Percentiles rank a stretch among this genome's conserved stretches.
Evolutionary conservation across 2,329 filamentous ascomycete genomes (phyloP).

Genomic region (Aspergillus neoniger): DNA sequence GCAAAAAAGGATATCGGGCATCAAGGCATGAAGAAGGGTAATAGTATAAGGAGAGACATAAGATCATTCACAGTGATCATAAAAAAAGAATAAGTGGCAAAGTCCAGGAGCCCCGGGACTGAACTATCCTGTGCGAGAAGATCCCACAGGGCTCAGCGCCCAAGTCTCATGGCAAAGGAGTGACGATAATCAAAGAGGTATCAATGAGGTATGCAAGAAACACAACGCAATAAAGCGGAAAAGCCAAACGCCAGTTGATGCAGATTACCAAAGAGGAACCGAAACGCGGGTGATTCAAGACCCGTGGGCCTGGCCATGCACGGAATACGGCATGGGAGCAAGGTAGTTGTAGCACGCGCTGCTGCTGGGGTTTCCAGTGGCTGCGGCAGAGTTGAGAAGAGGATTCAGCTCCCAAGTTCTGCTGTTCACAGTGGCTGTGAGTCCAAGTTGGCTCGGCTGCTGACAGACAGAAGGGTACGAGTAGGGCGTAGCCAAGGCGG

Average conservation of each 20-base stretch:
- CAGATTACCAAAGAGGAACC: conserved; percentile 13
- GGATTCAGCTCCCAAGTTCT: conserved; percentile 43
- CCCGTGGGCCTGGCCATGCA: conserved; percentile 31
- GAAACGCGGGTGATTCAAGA: conserved; percentile 15
- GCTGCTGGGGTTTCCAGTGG: conserved; percentile 30
- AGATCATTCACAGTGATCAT: conserved; percentile 32
- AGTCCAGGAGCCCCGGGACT: conserved; percentile 17
- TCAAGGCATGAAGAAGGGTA: conserved; percentile 31
- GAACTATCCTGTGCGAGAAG: conserved; percentile 14
- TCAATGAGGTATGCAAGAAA: conserved; percentile 9
- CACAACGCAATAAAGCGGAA: conserved; percentile 6
- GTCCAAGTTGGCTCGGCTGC: conserved; percentile 28
- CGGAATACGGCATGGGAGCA: conserved; percentile 36
- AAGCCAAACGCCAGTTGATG: conserved; percentile 20
- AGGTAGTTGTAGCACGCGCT: conserved; percentile 36
- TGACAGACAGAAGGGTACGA: conserved; percentile 37
- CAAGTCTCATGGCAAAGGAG: conserved; percentile 29
- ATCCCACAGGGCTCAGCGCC: conserved; percentile 27
- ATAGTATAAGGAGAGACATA: conserved; percentile 37
- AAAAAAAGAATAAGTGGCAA: conserved; percentile 12
- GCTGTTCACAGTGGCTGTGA: conserved; percentile 32
- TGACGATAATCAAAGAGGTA: conserved; percentile 28
- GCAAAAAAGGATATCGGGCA: conserved; percentile 27
- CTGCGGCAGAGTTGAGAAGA: conserved; percentile 30
- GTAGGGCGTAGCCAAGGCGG: conserved; percentile 31